Conservation (phyloP, 1,139 yeast genomes). For the Kodamaea alishanica region DNA sequence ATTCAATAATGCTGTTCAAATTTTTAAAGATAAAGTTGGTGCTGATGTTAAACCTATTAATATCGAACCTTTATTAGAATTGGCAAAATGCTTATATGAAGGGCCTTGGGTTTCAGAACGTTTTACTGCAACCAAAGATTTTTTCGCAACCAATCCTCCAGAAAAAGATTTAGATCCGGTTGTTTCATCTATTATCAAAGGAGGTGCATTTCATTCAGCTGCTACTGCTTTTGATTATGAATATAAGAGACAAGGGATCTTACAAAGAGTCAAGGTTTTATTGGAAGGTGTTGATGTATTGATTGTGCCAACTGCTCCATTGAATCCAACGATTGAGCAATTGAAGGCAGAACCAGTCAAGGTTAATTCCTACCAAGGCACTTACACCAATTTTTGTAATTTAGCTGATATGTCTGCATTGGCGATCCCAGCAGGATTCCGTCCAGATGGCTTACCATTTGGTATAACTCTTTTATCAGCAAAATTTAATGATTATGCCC, state of each 20-base stretch:
- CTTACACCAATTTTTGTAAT: conserved; percentile 94
- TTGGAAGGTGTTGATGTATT: conserved; percentile 66
- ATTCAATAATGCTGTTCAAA: conserved; percentile 57
- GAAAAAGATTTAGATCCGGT: conserved; percentile 72
- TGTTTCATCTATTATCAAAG: conserved; percentile 68
- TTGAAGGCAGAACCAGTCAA: conserved; percentile 74
- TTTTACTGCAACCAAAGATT: conserved; percentile 74
- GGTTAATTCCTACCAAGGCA: conserved; percentile 87
- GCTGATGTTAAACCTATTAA: conserved; percentile 56
- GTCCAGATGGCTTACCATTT: conserved; percentile 79
- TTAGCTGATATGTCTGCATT: conserved; percentile 90
- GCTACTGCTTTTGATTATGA: conserved; percentile 81
- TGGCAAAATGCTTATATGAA: conserved; percentile 88
- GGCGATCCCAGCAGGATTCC: conserved; percentile 87
- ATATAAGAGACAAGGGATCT: conserved; percentile 72
- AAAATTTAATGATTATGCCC: conserved; percentile 84
- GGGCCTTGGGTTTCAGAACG: conserved; percentile 99
- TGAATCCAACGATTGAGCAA: conserved; percentile 76
- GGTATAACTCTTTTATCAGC: conserved; percentile 83
- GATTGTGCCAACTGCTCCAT: conserved; percentile 90
- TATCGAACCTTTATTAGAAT: conserved; percentile 68
- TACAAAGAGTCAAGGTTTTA: conserved; percentile 57
- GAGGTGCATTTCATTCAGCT: conserved; percentile 76
- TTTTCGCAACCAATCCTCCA: conserved; percentile 73
- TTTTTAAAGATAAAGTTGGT: conserved; percentile 53